These are phyloP conservation scores for Panaeolus papilionaceus DNA, from an alignment of 768 basidiomycete genomes.

Conservation along the genomic window DNA sequence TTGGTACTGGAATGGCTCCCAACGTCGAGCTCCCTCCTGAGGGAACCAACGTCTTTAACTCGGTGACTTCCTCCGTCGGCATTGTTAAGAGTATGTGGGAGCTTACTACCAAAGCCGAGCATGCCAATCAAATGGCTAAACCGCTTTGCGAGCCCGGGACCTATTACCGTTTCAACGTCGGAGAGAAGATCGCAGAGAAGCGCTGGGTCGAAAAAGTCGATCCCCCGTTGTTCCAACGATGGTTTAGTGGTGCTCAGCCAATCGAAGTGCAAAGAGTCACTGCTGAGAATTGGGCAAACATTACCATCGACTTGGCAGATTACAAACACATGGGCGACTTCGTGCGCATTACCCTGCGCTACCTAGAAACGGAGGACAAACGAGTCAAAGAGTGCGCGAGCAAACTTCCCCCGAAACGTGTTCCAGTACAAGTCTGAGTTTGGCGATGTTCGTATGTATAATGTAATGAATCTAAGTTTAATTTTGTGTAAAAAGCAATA, in stretches of 20 bases:
- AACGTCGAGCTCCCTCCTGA: conserved; percentile 26
- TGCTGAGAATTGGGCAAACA: conserved; percentile 29
- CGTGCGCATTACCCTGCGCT: conserved; percentile 24
- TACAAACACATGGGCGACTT: conserved; percentile 27
- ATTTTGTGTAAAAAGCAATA: too few relatives aligned
- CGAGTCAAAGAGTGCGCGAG: conserved; percentile 2
- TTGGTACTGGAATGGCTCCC: conserved; percentile 34
- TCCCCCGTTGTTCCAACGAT: conserved; percentile 22
- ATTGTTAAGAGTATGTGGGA: conserved; percentile 26
- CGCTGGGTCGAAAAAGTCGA: conserved; percentile 30
- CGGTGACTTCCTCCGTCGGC: conserved; percentile 18
- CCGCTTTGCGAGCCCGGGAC: conserved; percentile 22
- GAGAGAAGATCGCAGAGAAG: conserved; percentile 29
- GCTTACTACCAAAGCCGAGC: conserved; percentile 26
- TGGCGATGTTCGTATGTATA: not conserved
- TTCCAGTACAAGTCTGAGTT: not conserved
- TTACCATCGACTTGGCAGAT: conserved; percentile 29
- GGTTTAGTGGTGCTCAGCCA: conserved; percentile 21
- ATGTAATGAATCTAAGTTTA: not conserved
- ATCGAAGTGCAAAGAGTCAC: conserved; percentile 25
- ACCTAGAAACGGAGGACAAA: conserved; percentile 22
- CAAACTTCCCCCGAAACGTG: conserved; percentile 16
- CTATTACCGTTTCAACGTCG: conserved; percentile 34
- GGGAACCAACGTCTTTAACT: conserved; percentile 21
- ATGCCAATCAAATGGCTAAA: conserved; percentile 26